Conservation (phyloP, 139 green algal genomes). For the Tetraselmis striata region DNA sequence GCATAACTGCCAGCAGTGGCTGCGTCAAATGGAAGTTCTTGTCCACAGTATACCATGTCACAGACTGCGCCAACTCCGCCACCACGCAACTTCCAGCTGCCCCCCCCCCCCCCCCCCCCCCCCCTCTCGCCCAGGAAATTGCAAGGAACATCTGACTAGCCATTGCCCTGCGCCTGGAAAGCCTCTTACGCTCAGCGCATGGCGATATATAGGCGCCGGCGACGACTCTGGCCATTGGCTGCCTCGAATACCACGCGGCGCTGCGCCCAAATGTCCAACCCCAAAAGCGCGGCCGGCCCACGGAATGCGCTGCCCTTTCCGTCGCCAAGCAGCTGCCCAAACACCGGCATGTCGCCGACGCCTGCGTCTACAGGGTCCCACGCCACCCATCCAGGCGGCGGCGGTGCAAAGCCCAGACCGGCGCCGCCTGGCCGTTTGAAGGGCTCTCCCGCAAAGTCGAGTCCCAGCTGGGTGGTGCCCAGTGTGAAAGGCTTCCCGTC, state of each 20-base stretch:
- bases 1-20: too few species aligned
- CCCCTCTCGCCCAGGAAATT: too few species aligned
- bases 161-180: too few species aligned
- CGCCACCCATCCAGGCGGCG: background rate
- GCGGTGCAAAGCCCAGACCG: background rate
- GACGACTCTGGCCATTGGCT: too few species aligned
- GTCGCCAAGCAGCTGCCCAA: background rate
- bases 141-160: too few species aligned
- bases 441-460: background rate
- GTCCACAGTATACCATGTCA: too few species aligned
- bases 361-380: background rate
- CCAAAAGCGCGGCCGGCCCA: background rate
- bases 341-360: conserved; percentile 1
- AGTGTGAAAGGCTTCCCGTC: background rate
- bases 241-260: background rate
- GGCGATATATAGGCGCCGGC: too few species aligned
- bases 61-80: too few species aligned
- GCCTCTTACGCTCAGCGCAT: too few species aligned
- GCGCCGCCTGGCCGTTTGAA: background rate
- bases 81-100: too few species aligned
- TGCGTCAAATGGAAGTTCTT: too few species aligned
- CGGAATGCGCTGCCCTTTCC: background rate
- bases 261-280: background rate
- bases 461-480: background rate
- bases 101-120: too few species aligned